A percentile compares a stretch with the other conserved stretches of the same genome.
Evolutionary conservation across 305 asterid genomes (phyloP).

Genomic region (Salvia sclarea): DNA sequence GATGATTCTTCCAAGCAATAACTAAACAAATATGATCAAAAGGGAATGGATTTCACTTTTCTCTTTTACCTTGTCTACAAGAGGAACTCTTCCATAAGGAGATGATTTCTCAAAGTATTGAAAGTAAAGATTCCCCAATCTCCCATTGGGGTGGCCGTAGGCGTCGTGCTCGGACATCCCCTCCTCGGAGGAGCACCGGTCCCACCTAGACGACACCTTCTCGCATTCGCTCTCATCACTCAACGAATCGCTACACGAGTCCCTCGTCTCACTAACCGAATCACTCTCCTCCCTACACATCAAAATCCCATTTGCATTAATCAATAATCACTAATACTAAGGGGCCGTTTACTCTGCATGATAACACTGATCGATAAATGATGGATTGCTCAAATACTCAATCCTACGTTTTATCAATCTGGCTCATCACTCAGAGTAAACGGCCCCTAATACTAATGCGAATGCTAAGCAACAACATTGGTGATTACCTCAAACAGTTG

Average conservation of each 20-base stretch:
- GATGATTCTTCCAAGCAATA: constrained; percentile 1
- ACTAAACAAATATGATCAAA: background rate
- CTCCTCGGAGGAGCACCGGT: constrained; percentile 92
- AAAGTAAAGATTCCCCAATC: constrained; percentile 79
- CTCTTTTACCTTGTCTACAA: constrained; percentile 72
- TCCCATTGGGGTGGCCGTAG: constrained; percentile 64
- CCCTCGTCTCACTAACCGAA: constrained; percentile 74
- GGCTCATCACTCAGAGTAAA: too few species aligned
- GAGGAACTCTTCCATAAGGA: constrained; percentile 92
- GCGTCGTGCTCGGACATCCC: constrained; percentile 64
- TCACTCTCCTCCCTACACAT: constrained; percentile 74
- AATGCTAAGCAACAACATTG: too few species aligned
- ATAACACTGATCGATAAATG: too few species aligned
- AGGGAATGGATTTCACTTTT: background rate
- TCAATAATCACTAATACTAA: too few species aligned
- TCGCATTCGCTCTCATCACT: constrained; percentile 97
- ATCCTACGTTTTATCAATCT: too few species aligned
- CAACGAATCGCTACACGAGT: constrained; percentile 80
- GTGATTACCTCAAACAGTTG: constrained; percentile 58
- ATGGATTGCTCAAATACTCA: too few species aligned
- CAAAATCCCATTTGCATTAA: too few species aligned
- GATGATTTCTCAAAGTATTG: constrained; percentile 87
- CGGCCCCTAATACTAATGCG: too few species aligned
- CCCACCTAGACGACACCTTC: constrained; percentile 87
- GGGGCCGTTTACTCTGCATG: too few species aligned